Evolutionary conservation across 352 stramenopile genomes (phyloP), one percentile per base, ranked within the genome.

Genomic region (Albugo candida): DNA sequence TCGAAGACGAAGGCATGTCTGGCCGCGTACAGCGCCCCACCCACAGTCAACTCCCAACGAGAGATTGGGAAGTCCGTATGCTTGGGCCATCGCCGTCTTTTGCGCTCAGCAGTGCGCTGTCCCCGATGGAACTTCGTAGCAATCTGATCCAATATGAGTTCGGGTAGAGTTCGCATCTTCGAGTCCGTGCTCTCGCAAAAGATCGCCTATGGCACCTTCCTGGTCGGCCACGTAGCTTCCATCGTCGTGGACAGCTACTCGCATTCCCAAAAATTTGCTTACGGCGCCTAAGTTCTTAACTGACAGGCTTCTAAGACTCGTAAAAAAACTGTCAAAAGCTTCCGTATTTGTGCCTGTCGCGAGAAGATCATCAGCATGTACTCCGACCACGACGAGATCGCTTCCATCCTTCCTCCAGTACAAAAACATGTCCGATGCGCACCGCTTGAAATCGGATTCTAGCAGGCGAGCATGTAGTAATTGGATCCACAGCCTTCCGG

Each of bases 11-110:
- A 65, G 0, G 53, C 17, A 61, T 64, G 46, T 63, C 50, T 0
- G 62, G 56, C 5, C 59, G 21, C 0, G 54, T 67, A 41, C 48
- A 65, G 0, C 59, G n/a, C 21, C 0, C 21, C 0, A 67, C 19
- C 59, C 63, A 67, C 10, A 65, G 17, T 13, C 64, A 43, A 16
- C 50, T 69, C 0, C 58, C 60, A 0, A 70, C 50, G 4, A 75
- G 13, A 0, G 59, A 65, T 54, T 63, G 54, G n/a, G 67, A 66
- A 5, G n/a, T 59, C 36, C 41, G 44, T 5, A 60, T 24, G 0
- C 49, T 62, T 8, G 53, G 53, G 1, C 46, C 55, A 2, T 49
- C 47, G 19, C 47, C 13, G 11, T 13, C 17, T 0, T 19, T 18
- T 5, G 35, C 45, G 0, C 8, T 45, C 10, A 50, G 52, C 19